Evolutionary conservation across 768 basidiomycete genomes (phyloP), one percentile per base, ranked within the genome.

Genomic region (Mycena olivaceomarginata): DNA sequence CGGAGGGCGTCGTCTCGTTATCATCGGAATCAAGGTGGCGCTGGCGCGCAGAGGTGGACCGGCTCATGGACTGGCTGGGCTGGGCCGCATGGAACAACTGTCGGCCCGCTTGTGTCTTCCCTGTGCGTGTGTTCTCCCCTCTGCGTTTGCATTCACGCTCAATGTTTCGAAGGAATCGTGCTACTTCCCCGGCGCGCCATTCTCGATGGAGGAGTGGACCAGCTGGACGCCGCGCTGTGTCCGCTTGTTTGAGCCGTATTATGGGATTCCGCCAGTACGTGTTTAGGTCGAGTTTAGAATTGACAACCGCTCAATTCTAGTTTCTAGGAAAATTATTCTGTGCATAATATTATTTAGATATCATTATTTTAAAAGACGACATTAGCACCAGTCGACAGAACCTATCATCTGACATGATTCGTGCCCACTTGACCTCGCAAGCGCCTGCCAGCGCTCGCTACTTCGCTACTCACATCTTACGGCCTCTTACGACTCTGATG

Each of bases 41-140:
- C 6, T 92, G 91, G 91, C 80, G 69, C 10, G 60, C 48, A 25
- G 84, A 86, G 11, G 63, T 89, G 31, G 75, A 83, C 9, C 75
- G 65, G 3, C 78, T 92, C 25, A 89, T 91, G 86, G 60, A 48
- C 0, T 92, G 91, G 91, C 82, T 92, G 0, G 91, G 89, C 75
- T 92, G 91, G 91, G 86, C 82, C 51, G 81, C 86, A 9, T 92
- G 91, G 91, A 78, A 87, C 2, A 89, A 83, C 59, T 92, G 91
- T 67, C 82, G 80, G 4, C 90, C 91, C 39, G 85, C 80, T 0
- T 92, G 92, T 82, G 80, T 79, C 11, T 81, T 83, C 41, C 88
- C 91, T 84, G 91, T 91, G 64, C 2, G 87, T 83, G 51, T 8
- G 37, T 43, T 59, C 65, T 45, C 10, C 59, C 4, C 39, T 20